These are phyloP conservation scores for Neonectria magnoliae DNA, from an alignment of 2,329 filamentous ascomycete species.

Conservation along the genomic window DNA sequence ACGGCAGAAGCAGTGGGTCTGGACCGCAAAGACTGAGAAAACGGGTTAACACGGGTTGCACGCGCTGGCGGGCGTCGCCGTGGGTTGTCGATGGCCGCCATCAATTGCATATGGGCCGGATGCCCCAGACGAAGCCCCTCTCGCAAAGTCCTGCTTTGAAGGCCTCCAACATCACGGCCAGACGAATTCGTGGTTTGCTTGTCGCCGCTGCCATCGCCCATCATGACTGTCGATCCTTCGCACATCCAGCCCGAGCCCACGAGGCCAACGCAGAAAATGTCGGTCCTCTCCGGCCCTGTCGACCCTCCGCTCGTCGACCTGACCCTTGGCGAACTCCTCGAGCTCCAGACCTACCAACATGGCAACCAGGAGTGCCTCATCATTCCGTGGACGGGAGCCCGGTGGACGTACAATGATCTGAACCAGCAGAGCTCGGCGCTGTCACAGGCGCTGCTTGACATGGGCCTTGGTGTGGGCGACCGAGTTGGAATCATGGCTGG, in stretches of 20 bases:
- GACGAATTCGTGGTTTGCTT: slow-evolving; percentile 6
- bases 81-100: slow-evolving; percentile 23
- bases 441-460: slow-evolving; percentile 72
- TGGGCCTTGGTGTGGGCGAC: slow-evolving; percentile 75
- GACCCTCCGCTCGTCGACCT: slow-evolving; percentile 76
- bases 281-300: slow-evolving; percentile 74
- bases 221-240: slow-evolving; percentile 45
- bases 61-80: slow-evolving; percentile 16
- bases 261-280: slow-evolving; percentile 53
- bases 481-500: slow-evolving; percentile 80
- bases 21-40: slow-evolving; percentile 24
- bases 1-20: slow-evolving; percentile 37
- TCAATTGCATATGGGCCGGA: slow-evolving; percentile 15
- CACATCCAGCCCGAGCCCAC: slow-evolving; percentile 43
- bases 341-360: slow-evolving; percentile 74
- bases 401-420: slow-evolving; percentile 77
- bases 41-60: slow-evolving; percentile 36
- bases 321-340: slow-evolving; percentile 77
- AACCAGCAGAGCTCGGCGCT: slow-evolving; percentile 69
- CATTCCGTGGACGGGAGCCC: slow-evolving; percentile 78
- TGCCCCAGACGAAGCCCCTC: slow-evolving; percentile 8
- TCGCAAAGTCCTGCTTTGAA: background rate
- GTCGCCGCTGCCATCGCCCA: slow-evolving; percentile 20
- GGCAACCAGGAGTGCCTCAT: slow-evolving; percentile 74
- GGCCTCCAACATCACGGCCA: slow-evolving; percentile 7